These are phyloP conservation scores for Glutinoglossum americanum DNA, from an alignment of 495 filamentous ascomycete species.

Conservation along the genomic window DNA sequence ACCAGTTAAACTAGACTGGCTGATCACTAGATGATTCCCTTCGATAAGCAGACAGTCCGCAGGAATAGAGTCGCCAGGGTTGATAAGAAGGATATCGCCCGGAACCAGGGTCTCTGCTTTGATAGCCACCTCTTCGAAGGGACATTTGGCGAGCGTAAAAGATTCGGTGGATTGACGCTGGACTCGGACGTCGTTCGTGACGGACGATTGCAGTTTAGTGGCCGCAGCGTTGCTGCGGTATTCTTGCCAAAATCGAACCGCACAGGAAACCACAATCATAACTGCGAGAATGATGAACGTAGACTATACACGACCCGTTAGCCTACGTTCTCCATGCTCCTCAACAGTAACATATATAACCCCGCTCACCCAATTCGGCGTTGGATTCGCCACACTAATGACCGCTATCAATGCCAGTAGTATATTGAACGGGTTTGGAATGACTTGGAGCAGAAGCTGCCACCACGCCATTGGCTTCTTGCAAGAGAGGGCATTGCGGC, in stretches of 20 bases:
- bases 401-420: constrained; percentile 1
- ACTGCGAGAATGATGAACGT: not conserved
- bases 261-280: constrained; percentile 1
- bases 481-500: not conserved
- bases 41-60: not conserved
- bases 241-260: constrained; percentile 1
- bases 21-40: not conserved
- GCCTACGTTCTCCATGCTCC: not conserved
- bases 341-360: too few species aligned
- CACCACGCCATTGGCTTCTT: not conserved
- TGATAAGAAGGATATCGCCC: not conserved
- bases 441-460: not conserved
- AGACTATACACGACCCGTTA: not conserved
- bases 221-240: not conserved
- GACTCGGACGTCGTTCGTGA: not conserved
- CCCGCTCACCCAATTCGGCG: not conserved
- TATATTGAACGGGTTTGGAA: constrained; percentile 4
- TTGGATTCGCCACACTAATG: constrained; percentile 1
- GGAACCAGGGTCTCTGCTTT: not conserved
- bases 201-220: not conserved
- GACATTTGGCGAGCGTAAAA: not conserved
- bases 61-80: not conserved
- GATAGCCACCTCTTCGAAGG: not conserved
- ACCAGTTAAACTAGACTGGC: not conserved
- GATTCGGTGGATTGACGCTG: not conserved